Conservation (phyloP, 179 eudicot species). For the Silene vulgaris region DNA sequence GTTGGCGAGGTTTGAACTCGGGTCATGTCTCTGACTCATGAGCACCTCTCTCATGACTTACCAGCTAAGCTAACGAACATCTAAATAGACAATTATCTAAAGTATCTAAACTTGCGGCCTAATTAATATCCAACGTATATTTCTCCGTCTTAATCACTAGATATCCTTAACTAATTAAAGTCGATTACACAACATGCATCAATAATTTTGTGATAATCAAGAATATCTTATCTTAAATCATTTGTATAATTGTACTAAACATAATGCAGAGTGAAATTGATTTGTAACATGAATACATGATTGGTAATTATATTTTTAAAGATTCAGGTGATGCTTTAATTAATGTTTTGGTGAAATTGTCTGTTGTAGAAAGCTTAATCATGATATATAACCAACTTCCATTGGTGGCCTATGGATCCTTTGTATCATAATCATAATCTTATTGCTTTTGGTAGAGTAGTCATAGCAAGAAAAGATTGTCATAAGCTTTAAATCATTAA, state of each 20-base stretch:
- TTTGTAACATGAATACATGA: constrained; percentile 13
- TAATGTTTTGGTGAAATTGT: neutral
- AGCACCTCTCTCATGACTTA: too few species aligned
- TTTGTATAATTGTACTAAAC: constrained; percentile 1
- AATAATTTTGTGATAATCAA: neutral
- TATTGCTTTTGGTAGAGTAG: neutral
- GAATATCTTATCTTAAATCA: neutral
- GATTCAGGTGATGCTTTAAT: constrained; percentile 23
- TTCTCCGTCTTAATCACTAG: too few species aligned
- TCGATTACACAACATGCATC: neutral
- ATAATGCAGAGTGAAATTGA: neutral
- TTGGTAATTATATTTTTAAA: neutral
- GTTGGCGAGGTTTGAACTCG: too few species aligned
- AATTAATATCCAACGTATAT: too few species aligned
- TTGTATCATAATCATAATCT: neutral
- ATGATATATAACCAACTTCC: constrained; percentile 41
- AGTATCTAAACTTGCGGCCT: too few species aligned
- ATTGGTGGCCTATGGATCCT: constrained; percentile 30
- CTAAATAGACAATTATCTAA: too few species aligned
- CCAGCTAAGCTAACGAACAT: too few species aligned
- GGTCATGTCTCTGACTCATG: too few species aligned
- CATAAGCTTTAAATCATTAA: too few species aligned
- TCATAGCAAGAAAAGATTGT: constrained; percentile 12
- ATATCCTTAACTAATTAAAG: too few species aligned
- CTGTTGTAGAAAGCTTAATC: constrained; percentile 10